Percentiles rank a stretch among this genome's conserved stretches.
phyloP scores from a whole-genome alignment of 2,329 filamentous ascomycete species.

The Samsoniella hepiali region DNA sequence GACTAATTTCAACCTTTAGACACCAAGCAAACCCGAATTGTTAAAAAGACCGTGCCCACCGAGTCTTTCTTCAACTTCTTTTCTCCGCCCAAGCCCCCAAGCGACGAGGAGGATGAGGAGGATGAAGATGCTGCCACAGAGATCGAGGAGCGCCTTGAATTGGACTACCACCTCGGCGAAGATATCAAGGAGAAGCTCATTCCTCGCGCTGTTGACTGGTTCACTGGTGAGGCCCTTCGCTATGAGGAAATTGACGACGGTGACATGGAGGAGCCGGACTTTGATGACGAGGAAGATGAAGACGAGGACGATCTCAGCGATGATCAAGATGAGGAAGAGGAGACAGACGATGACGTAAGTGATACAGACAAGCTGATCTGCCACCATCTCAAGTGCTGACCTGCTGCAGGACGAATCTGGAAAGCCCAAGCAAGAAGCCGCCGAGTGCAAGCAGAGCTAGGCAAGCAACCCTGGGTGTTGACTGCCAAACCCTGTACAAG shows the following conservation, averaged over 20 bases:
- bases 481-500: constrained; percentile 8
- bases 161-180: constrained; percentile 97
- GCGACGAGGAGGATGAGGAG: constrained; percentile 61
- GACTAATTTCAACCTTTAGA: constrained; percentile 50
- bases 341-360: constrained; percentile 74
- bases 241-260: constrained; percentile 89
- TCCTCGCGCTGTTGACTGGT: constrained; percentile 97
- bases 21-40: constrained; percentile 97
- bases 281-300: constrained; percentile 88
- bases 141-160: constrained; percentile 95
- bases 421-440: constrained; percentile 90
- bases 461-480: neutral
- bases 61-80: constrained; percentile 99
- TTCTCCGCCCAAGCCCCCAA: constrained; percentile 84
- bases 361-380: neutral
- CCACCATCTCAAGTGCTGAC: neutral
- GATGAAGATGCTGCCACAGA: constrained; percentile 79
- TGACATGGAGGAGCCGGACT: constrained; percentile 76
- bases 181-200: constrained; percentile 99
- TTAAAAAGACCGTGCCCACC: constrained; percentile 98
- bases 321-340: constrained; percentile 78
- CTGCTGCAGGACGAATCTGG: constrained; percentile 69
- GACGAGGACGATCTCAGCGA: constrained; percentile 84
- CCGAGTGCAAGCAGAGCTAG: constrained; percentile 95
- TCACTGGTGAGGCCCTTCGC: constrained; percentile 94